These are phyloP conservation scores for Auricularia cornea DNA, from an alignment of 768 basidiomycete genomes.

Conservation along the genomic window DNA sequence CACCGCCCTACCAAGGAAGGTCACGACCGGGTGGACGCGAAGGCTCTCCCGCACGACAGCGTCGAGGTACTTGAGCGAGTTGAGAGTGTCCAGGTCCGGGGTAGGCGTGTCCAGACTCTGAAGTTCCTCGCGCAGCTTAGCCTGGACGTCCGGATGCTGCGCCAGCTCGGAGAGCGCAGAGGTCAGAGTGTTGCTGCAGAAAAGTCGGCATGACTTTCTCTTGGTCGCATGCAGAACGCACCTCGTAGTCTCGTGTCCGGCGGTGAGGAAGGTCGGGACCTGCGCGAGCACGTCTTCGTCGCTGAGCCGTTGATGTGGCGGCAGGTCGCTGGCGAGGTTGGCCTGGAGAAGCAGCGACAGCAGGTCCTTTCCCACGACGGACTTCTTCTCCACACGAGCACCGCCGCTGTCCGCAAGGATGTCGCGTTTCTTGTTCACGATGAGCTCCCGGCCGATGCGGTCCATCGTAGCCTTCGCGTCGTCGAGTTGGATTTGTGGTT, in stretches of 20 bases:
- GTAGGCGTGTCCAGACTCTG: constrained; percentile 15
- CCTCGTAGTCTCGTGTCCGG: constrained; percentile 19
- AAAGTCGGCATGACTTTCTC: too few species aligned
- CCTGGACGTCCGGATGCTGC: constrained; percentile 29
- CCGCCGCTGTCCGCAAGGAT: constrained; percentile 8
- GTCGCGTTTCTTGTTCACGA: constrained; percentile 26
- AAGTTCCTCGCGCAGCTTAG: constrained; percentile 29
- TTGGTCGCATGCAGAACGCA: too few species aligned
- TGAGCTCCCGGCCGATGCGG: constrained; percentile 21
- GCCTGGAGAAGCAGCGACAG: constrained; percentile 22
- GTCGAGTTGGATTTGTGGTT: background rate
- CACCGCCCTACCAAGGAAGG: constrained; percentile 4
- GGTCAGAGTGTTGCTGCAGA: too few species aligned
- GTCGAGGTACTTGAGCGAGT: constrained; percentile 25
- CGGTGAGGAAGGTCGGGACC: constrained; percentile 52
- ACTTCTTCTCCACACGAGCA: background rate
- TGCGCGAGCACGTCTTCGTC: constrained; percentile 29
- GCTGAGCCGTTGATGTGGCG: constrained; percentile 16
- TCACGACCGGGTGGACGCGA: constrained; percentile 10
- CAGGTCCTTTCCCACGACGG: constrained; percentile 17
- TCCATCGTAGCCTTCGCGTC: constrained; percentile 8
- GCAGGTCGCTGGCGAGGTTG: constrained; percentile 23
- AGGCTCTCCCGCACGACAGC: constrained; percentile 15
- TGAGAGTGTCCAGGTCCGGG: constrained; percentile 22
- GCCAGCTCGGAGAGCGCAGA: constrained; percentile 20